Evolutionary conservation across 73 alveolate species (phyloP).

Genomic region (Paramecium sonneborni): DNA sequence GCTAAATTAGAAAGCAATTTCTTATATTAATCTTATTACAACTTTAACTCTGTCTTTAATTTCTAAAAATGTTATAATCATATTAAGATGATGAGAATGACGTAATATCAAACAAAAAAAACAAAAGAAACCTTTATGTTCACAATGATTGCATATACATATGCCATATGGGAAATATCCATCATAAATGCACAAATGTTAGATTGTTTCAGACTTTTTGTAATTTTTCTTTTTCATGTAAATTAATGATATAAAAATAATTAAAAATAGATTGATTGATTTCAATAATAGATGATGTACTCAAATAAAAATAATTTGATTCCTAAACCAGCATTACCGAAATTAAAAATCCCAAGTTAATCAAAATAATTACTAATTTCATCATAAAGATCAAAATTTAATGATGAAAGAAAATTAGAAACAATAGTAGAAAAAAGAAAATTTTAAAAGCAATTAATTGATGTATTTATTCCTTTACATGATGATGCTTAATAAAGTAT

Average conservation of each 20-base stretch:
- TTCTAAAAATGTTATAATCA: not conserved
- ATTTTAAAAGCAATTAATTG: constrained; percentile 2
- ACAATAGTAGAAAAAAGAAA: not conserved
- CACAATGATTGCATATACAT: not conserved
- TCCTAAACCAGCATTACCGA: not conserved
- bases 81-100: not conserved
- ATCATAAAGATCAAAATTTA: not conserved
- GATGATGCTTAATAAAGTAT: constrained; percentile 29
- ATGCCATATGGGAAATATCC: not conserved
- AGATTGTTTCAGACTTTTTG: not conserved
- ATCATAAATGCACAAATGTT: not conserved
- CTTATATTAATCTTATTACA: not conserved
- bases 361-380: not conserved
- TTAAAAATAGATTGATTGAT: not conserved
- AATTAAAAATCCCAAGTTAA: not conserved
- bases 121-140: not conserved
- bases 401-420: constrained; percentile 42
- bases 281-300: not conserved
- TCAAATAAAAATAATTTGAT: not conserved
- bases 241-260: not conserved
- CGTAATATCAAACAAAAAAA: not conserved
- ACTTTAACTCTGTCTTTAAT: not conserved
- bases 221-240: not conserved
- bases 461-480: not conserved
- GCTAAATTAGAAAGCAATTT: not conserved